Conservation (phyloP, 305 asterid species). For the Fraxinus paxiana region DNA sequence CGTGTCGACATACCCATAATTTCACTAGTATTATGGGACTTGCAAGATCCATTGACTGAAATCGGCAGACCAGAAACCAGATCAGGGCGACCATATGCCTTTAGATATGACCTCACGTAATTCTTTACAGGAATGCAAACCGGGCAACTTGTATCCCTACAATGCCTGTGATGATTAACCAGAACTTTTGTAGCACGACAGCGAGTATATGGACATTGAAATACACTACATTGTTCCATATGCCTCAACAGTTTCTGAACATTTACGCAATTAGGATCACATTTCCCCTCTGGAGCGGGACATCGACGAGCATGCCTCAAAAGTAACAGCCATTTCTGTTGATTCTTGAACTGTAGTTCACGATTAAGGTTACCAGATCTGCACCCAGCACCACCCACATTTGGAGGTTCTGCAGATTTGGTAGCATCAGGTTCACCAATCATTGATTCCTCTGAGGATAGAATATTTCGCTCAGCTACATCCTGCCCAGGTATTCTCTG, state of each 20-base stretch:
- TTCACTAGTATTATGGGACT: constrained; percentile 48
- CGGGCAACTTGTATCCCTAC: constrained; percentile 70
- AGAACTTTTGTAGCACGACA: constrained; percentile 55
- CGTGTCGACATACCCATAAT: constrained; percentile 34
- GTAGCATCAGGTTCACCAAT: constrained; percentile 50
- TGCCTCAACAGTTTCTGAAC: constrained; percentile 73
- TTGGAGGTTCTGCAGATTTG: constrained; percentile 52
- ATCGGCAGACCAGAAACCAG: constrained; percentile 39
- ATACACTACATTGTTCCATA: constrained; percentile 52
- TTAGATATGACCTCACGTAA: constrained; percentile 48
- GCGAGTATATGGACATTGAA: constrained; percentile 64
- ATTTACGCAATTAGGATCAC: constrained; percentile 61
- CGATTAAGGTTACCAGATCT: constrained; percentile 48
- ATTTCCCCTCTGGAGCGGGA: constrained; percentile 72
- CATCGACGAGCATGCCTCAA: constrained; percentile 87
- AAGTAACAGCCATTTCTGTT: constrained; percentile 79
- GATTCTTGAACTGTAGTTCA: constrained; percentile 59
- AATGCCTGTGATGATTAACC: constrained; percentile 50
- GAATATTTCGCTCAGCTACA: constrained; percentile 58
- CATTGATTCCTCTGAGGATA: constrained; percentile 58
- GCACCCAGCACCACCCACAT: constrained; percentile 29
- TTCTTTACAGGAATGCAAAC: constrained; percentile 87
- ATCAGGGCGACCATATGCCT: constrained; percentile 46
- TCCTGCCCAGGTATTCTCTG: constrained; percentile 61
- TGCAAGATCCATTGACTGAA: constrained; percentile 47